Evolutionary conservation across 202 grass and related monocot species (phyloP), one percentile per base, ranked within the genome.

Genomic region (Dendrocalamus latiflorus): DNA sequence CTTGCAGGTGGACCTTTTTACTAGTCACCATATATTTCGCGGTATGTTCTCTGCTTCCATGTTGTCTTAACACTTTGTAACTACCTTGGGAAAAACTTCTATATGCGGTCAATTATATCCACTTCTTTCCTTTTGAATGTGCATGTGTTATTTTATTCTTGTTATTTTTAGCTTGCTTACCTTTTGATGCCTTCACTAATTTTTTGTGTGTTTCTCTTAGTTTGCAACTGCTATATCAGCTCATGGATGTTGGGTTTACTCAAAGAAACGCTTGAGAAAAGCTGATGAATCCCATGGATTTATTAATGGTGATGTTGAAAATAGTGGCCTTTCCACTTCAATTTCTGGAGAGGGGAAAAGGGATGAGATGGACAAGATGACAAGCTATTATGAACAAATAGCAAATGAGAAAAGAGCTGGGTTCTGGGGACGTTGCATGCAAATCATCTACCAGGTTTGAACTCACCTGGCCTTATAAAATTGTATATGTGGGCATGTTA

Each of bases 1-100:
- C 81, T 42, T 88, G 86, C 88, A 94, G 94, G 92, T 97, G 94
- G 92, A 97, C 94, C 20, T 94, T 94, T 89, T 74, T 88, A 9
- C 72, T 97, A 60, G 92, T 93, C 36, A 90, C 82, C 38, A 72
- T 88, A 70, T 98, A 98, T 85, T 98, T 95, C 63, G 73, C 61
- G 80, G 95, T 98, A 87, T 53, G 87, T 68, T 81, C 43, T 18
- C 48, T 80, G 26, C 49, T 51, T 81, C 44, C 65, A 50, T 77
- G 39, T 63, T 65, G 57, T 43, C 8, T 75, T 75, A 11, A 36
- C 13, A 37, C 48, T 38, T 13, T 25, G 5, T 21, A 77, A 28
- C 26, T 28, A 28, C 26, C 26, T 28, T 28, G 26, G 26, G 26
- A 28, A 28, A 28, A 28, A 28, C 26, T 28, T 28, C 26, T 28